Conservation (phyloP, 441 rosid genomes). For the Metrosideros polymorpha region DNA sequence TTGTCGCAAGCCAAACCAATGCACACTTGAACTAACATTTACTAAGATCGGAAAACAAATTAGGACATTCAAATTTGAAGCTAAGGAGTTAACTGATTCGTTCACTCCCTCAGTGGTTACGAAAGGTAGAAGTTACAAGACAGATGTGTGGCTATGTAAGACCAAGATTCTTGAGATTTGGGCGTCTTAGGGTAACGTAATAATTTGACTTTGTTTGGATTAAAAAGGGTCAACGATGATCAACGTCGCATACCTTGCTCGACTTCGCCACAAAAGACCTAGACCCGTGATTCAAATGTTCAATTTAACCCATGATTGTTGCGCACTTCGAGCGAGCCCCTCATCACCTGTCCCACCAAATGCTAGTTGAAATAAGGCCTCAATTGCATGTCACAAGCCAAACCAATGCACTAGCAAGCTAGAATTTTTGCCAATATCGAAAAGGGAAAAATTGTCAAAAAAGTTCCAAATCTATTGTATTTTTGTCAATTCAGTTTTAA, state of each 20-base stretch:
- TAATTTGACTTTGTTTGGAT: not conserved
- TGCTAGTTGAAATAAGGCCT: no score
- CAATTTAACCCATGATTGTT: not conserved
- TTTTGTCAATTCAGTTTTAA: no score
- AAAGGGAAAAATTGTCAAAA: no score
- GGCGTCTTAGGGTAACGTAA: not conserved
- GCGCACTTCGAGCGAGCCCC: not conserved
- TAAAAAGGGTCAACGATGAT: not conserved
- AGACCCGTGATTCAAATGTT: not conserved
- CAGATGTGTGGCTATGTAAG: not conserved
- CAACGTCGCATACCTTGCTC: not conserved
- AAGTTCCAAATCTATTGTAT: no score
- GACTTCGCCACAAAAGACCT: no score
- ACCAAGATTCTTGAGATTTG: not conserved
- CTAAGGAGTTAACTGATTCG: not conserved
- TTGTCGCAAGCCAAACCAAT: not conserved
- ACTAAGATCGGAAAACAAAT: not conserved
- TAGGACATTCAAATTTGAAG: not conserved
- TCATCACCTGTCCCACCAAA: not conserved
- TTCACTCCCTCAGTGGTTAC: not conserved
- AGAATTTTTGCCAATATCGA: not conserved
- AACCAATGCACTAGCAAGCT: no score
- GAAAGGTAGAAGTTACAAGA: not conserved
- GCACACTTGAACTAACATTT: not conserved
- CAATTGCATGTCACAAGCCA: not conserved